Evolutionary conservation across 768 basidiomycete species (phyloP), one percentile per base, ranked within the genome.

Genomic region (Hygrocybe punicea): DNA sequence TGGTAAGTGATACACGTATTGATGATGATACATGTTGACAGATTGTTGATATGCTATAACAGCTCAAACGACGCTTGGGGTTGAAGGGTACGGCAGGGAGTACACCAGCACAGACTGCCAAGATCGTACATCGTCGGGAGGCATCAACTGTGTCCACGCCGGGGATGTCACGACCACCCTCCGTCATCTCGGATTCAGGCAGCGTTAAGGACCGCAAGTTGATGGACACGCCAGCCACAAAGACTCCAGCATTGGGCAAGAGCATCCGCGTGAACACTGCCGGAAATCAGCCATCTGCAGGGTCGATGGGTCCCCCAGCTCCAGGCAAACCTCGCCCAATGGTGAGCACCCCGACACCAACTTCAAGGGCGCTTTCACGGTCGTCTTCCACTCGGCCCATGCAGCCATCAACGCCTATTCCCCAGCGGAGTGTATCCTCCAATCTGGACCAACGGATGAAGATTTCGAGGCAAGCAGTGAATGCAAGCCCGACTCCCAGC

Each of bases 11-110:
- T 37, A 29, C 51, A 60, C 33, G 42, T 54, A 21, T 33, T 35
- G 33, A 6, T 51, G 33, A 6, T 51, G 25, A 25, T 9, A 23
- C 10, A 11, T n/a, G 16, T 21, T 57, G 5, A 1, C 58, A 16
- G 25, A 37, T 17, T 46, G 39, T 21, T 64, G 23, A 36, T n/a
- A 37, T 24, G 17, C 56, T 23, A 9, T 40, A 51, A 33, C 62
- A 87, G 86, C 71, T 87, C 36, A 91, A 91, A 68, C 79, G 89
- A 45, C 81, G 79, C 47, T 68, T 81, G 17, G 81, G 81, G 19
- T 77, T 83, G 14, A 79, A 80, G 50, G 81, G 81, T 7, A 83
- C 82, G 4, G 81, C 75, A 5, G 83, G 82, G 35, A 73, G 75
- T 53, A 84, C 84, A 0, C 81, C 85, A n/a, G 78, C 81, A 23